Evolutionary conservation across 2,329 filamentous ascomycete genomes (phyloP).

Genomic region (Colletotrichum tropicicola): DNA sequence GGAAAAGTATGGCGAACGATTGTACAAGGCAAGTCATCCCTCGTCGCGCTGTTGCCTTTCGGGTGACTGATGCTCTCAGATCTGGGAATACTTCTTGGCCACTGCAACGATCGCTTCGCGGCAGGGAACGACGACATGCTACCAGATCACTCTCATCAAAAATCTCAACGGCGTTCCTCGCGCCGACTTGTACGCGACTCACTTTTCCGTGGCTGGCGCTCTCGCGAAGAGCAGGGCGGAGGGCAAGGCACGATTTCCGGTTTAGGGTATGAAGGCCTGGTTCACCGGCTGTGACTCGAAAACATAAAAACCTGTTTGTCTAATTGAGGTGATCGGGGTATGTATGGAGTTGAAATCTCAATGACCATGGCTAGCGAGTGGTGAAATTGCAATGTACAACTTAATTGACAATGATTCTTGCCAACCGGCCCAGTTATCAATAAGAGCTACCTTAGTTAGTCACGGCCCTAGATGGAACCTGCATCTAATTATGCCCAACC

Average conservation of each 20-base stretch:
- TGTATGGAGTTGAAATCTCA: no score
- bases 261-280: conserved; percentile 70
- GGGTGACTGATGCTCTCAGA: conserved; percentile 56
- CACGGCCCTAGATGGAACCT: no score
- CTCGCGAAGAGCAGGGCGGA: neutral
- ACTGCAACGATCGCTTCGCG: conserved; percentile 80
- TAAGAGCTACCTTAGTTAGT: no score
- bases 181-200: conserved; percentile 61
- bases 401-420: no score
- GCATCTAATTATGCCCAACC: no score
- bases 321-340: no score
- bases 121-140: conserved; percentile 81
- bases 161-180: conserved; percentile 84
- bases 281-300: no score
- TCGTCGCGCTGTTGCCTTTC: no score
- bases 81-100: conserved; percentile 86
- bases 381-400: no score
- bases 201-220: neutral
- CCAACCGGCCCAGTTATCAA: no score
- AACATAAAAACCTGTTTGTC: no score
- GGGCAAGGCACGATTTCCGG: conserved; percentile 88
- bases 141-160: conserved; percentile 82
- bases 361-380: no score
- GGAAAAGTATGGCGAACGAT: conserved; percentile 85
- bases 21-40: conserved; percentile 73